Base-by-base conservation (phyloP, 2,329 filamentous ascomycete species). In the Microcyclospora pomicola region DNA sequence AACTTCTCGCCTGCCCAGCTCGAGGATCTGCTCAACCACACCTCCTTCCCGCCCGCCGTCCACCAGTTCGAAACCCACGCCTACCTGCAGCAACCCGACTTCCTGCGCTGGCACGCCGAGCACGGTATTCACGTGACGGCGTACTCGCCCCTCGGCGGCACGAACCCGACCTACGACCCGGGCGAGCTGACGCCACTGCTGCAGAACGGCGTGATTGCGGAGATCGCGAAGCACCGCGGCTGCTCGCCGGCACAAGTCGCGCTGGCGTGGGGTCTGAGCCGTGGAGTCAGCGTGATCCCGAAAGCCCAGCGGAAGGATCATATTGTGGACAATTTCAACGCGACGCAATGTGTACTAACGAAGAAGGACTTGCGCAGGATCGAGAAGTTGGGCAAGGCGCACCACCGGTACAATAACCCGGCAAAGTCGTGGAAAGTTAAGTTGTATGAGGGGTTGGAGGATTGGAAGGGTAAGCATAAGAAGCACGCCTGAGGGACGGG, bases 11-110 rank as follows among this genome's bases (percentile, higher is more conserved):
- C 69, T n/a, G 50, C 54, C 10, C 63, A 69, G 29, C 56, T 73
- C 11, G 58, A 70, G 45, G 51, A 61, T 39, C 60, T 73, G 39
- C 48, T 67, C 45, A 67, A 69, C 54, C 73, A 75, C 5, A 76
- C 77, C 36, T 71, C 69, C 48, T 56, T 80, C 42, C 55, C 65
- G 2, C 83, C 83, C 1, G 76, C 73, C 6, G 71, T 82, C 44
- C 87, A 88, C 63, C 82, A 91, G 67, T 81, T 88, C 53, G 44
- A 47, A 64, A 77, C 73, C 52, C 80, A 91, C 59, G 81, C 82
- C 0, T 83, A 84, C 33, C 59, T 75, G 11, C 72, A 68, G 28
- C 72, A 75, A 48, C 57, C 63, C 40, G 65, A 70, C 38, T 67
- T 68, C 46, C 54, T 72, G 19, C 59, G 67, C 35, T 70, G 66